A percentile compares a stretch with the other conserved stretches of the same genome.
Conservation (phyloP, 2,329 filamentous ascomycete genomes). For the Fusarium luffae region DNA sequence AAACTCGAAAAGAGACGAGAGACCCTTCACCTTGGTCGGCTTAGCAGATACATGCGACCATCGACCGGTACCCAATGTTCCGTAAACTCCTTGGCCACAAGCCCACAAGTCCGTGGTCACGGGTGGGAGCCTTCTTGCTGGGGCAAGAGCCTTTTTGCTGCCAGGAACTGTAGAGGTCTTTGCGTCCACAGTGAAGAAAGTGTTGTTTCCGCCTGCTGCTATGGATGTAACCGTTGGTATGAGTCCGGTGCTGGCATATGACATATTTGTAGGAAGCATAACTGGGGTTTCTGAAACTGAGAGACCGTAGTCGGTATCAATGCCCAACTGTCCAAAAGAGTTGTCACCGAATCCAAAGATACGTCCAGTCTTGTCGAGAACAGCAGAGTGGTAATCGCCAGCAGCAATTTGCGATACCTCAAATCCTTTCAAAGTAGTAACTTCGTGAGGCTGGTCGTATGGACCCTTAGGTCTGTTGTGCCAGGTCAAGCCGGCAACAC, state of each 20-base stretch:
- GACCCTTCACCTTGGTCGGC: constrained; percentile 82
- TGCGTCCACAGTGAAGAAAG: constrained; percentile 87
- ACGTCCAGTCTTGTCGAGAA: constrained; percentile 78
- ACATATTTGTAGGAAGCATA: constrained; percentile 73
- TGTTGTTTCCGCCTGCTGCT: constrained; percentile 86
- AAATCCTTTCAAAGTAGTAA: constrained; percentile 76
- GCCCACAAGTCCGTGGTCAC: constrained; percentile 77
- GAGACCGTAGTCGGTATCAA: constrained; percentile 72
- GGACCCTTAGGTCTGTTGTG: constrained; percentile 78
- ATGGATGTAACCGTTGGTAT: constrained; percentile 77
- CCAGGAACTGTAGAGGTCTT: constrained; percentile 56
- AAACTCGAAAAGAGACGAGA: constrained; percentile 88
- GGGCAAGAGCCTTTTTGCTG: constrained; percentile 39
- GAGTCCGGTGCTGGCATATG: constrained; percentile 76
- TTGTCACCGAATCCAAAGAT: constrained; percentile 94
- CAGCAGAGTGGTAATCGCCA: constrained; percentile 88
- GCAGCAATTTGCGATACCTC: constrained; percentile 80
- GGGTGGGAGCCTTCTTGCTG: constrained; percentile 50
- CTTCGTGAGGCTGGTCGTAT: constrained; percentile 85
- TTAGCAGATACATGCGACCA: constrained; percentile 88
- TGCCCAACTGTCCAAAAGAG: constrained; percentile 88
- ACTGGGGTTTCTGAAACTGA: constrained; percentile 76
- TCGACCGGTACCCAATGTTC: constrained; percentile 83
- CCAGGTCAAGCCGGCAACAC: constrained; percentile 86
- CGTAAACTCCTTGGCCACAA: constrained; percentile 86